phyloP scores from a whole-genome alignment of 2,329 filamentous ascomycete species.

The Parascedosporium putredinis region DNA sequence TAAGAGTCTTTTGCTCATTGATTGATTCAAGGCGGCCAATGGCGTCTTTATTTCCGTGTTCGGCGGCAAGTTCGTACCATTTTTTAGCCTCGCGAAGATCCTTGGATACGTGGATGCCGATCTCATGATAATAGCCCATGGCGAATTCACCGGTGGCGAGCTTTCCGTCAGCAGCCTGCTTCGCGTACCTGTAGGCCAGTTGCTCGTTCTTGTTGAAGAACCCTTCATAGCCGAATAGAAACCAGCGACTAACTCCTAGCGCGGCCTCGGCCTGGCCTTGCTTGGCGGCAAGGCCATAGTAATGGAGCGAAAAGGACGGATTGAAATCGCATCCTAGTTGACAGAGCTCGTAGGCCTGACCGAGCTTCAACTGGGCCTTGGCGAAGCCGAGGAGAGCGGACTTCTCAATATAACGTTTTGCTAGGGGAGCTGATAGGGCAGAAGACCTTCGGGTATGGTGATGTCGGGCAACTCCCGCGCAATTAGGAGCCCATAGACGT shows the following conservation, averaged over 20 bases:
- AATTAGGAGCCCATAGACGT: constrained; percentile 90
- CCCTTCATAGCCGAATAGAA: constrained; percentile 86
- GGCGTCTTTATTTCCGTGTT: constrained; percentile 88
- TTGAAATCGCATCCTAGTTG: constrained; percentile 92
- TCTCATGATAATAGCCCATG: constrained; percentile 93
- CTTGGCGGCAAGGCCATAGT: constrained; percentile 84
- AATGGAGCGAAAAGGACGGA: constrained; percentile 83
- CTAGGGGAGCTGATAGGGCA: constrained; percentile 64
- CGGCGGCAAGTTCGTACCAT: constrained; percentile 86
- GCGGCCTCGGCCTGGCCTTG: constrained; percentile 92
- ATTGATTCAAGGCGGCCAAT: constrained; percentile 72
- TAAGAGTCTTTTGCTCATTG: constrained; percentile 70
- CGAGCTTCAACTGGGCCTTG: constrained; percentile 96
- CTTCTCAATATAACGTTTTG: constrained; percentile 88
- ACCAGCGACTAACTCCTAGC: constrained; percentile 97
- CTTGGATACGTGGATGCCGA: constrained; percentile 83
- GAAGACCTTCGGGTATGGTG: constrained; percentile 56
- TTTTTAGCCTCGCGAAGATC: constrained; percentile 70
- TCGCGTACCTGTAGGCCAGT: constrained; percentile 81
- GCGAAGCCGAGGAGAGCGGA: constrained; percentile 92
- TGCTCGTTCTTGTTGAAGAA: constrained; percentile 94
- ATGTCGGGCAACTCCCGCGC: constrained; percentile 88
- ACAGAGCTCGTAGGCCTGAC: constrained; percentile 87
- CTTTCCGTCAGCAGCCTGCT: constrained; percentile 71
- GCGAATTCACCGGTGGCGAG: constrained; percentile 90